These are phyloP conservation scores for Balansia obtecta DNA, from an alignment of 2,329 filamentous ascomycete species.

Conservation along the genomic window DNA sequence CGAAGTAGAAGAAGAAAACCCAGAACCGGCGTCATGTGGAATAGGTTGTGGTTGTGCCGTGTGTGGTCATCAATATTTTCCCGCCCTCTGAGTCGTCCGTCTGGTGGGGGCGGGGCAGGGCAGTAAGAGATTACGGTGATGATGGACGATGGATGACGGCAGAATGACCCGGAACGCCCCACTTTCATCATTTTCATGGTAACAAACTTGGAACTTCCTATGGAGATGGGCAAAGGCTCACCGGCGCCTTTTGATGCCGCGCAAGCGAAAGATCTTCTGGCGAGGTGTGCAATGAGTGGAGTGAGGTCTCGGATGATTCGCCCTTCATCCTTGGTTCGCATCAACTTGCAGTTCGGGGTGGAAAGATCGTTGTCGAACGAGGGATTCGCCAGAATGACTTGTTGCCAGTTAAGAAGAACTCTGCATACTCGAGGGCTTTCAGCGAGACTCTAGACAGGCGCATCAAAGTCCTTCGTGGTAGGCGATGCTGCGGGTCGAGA, in stretches of 20 bases:
- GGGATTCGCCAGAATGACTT: background rate
- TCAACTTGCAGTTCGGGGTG: slow-evolving; percentile 17
- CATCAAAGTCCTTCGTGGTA: background rate
- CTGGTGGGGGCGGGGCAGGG: slow-evolving; percentile 9
- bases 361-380: slow-evolving; percentile 28
- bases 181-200: too few relatives aligned
- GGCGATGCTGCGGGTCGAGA: background rate
- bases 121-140: background rate
- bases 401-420: too few relatives aligned
- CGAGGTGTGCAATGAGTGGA: slow-evolving; percentile 25
- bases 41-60: slow-evolving; percentile 13
- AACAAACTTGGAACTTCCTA: slow-evolving; percentile 20
- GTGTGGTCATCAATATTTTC: slow-evolving; percentile 29
- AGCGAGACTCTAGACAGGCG: background rate
- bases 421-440: background rate
- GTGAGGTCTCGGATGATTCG: slow-evolving; percentile 25
- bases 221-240: too few relatives aligned
- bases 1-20: background rate
- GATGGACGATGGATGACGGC: too few relatives aligned
- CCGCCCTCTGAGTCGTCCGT: slow-evolving; percentile 25
- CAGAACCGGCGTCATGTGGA: background rate
- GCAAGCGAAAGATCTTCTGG: slow-evolving; percentile 20
- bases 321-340: slow-evolving; percentile 19
- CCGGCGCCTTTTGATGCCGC: slow-evolving; percentile 24
- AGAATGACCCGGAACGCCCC: too few relatives aligned